These are phyloP conservation scores for Suillus placidus DNA, from an alignment of 768 basidiomycete genomes.

Conservation along the genomic window DNA sequence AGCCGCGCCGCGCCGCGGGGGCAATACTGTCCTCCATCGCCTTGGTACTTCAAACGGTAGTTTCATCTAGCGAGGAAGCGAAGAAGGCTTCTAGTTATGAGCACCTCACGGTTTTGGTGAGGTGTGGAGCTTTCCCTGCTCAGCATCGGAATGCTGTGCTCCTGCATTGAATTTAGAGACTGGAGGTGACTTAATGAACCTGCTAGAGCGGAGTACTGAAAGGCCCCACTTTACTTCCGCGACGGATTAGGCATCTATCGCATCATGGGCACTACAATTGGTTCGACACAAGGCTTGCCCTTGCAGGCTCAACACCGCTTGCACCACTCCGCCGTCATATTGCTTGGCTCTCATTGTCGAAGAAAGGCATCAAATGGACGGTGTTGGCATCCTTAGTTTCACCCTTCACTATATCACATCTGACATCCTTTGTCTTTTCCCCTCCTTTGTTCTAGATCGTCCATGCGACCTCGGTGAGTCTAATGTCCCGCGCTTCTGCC, in stretches of 20 bases:
- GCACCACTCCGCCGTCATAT: not conserved
- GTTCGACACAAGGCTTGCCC: not conserved
- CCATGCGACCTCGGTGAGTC: slow-evolving; percentile 2
- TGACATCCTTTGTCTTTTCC: not conserved
- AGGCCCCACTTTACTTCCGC: slow-evolving; percentile 6
- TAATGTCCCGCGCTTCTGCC: slow-evolving; percentile 1
- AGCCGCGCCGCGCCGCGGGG: slow-evolving; percentile 9
- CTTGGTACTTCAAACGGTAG: not conserved
- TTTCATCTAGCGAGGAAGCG: slow-evolving; percentile 6
- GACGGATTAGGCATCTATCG: slow-evolving; percentile 1
- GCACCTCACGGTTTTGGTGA: slow-evolving; percentile 1
- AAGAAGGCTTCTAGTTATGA: slow-evolving; percentile 1
- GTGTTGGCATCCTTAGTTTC: not conserved
- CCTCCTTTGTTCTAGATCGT: slow-evolving; percentile 5
- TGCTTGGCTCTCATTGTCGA: not conserved
- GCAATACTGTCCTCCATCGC: not conserved
- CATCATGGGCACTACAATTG: not conserved
- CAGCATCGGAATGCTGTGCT: slow-evolving; percentile 5
- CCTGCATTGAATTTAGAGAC: not conserved
- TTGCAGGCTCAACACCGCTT: not conserved
- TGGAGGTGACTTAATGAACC: not conserved
- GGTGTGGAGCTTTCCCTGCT: slow-evolving; percentile 9
- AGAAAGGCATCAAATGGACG: not conserved
- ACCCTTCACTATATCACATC: not conserved
- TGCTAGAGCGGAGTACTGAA: not conserved